Percentiles rank a stretch among this genome's conserved stretches.
Conservation (phyloP, 805 yeast species). For the Candida methanosorbosa region DNA sequence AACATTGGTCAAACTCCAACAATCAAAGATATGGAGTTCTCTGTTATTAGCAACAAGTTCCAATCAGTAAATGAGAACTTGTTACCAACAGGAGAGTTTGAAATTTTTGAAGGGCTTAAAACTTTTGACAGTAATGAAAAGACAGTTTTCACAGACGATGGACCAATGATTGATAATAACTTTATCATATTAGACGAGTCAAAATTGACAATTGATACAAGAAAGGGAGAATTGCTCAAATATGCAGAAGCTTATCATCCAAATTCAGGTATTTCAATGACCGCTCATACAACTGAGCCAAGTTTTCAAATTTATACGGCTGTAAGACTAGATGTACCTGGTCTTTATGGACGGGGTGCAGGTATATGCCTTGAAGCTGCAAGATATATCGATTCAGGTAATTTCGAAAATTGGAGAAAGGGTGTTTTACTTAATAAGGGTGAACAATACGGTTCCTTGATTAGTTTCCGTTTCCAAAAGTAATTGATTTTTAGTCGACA, state of each 20-base stretch:
- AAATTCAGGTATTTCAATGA: constrained; percentile 30
- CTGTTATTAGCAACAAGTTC: constrained; percentile 28
- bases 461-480: constrained; percentile 8
- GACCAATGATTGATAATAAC: constrained; percentile 37
- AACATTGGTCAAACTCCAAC: constrained; percentile 28
- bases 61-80: constrained; percentile 32
- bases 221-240: constrained; percentile 1
- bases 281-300: constrained; percentile 54
- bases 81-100: constrained; percentile 39
- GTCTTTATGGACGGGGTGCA: constrained; percentile 24
- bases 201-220: constrained; percentile 32
- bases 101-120: constrained; percentile 15
- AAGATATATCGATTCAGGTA: constrained; percentile 48
- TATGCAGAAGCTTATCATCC: constrained; percentile 21
- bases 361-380: constrained; percentile 61
- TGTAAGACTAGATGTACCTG: constrained; percentile 33
- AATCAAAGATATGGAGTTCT: constrained; percentile 27
- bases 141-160: constrained; percentile 14
- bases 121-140: constrained; percentile 17
- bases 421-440: constrained; percentile 41
- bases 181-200: constrained; percentile 31
- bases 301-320: constrained; percentile 61
- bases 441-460: constrained; percentile 43
- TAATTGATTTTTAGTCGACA: no score
- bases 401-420: constrained; percentile 33